A percentile compares a stretch with the other conserved stretches of the same genome.
Conservation (phyloP, 139 green algal species). For the Raphidocelis subcapitata region DNA sequence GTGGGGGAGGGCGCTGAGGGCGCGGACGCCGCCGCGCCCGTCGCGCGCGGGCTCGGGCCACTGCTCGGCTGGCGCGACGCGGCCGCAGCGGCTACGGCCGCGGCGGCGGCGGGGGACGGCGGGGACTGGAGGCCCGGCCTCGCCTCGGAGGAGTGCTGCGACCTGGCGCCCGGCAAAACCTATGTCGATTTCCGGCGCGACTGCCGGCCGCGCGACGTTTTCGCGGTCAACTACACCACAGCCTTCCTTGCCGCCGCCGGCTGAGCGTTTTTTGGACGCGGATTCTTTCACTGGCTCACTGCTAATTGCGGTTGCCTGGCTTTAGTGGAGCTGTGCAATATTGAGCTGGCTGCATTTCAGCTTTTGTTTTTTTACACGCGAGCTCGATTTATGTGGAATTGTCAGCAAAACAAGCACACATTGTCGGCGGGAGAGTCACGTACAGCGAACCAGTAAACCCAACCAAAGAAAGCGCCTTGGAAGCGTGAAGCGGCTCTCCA, state of each 20-base stretch:
- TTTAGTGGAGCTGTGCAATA: no score
- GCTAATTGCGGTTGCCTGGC: no score
- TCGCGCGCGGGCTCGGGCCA: neutral
- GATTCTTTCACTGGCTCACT: no score
- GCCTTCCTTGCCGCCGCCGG: neutral
- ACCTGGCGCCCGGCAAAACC: slow-evolving; percentile 25
- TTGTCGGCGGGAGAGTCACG: no score
- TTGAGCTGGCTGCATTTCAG: no score
- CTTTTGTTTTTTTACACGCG: no score
- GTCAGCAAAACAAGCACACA: no score
- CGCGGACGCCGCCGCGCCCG: neutral
- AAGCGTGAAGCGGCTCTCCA: no score
- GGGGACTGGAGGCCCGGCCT: neutral
- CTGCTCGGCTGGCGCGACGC: neutral
- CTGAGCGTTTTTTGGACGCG: no score
- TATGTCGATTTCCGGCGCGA: slow-evolving; percentile 41
- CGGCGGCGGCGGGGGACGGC: neutral
- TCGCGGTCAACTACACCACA: slow-evolving; percentile 28
- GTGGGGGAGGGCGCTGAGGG: neutral
- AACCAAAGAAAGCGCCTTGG: no score
- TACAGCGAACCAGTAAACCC: no score
- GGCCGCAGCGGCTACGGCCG: neutral
- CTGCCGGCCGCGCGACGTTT: slow-evolving; percentile 38
- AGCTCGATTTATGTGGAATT: no score
- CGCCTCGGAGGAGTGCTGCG: slow-evolving; percentile 39